Conservation (phyloP, 2,329 filamentous ascomycete species). For the Graphilbum ipis-grandicollis region DNA sequence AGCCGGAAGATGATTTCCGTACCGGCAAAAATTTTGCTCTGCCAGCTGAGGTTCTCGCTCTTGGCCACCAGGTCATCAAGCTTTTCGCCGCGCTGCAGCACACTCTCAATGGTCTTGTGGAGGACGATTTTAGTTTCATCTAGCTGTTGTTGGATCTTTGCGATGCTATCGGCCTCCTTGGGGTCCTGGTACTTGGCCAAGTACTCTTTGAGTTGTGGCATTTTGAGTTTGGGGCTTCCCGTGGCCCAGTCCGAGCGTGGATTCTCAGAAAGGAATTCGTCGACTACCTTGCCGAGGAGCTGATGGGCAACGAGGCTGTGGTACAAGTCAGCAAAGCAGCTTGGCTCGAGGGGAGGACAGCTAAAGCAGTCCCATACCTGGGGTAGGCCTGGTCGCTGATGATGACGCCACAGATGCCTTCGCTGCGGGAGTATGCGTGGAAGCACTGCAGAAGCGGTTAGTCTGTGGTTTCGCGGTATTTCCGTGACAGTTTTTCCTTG, state of each 20-base stretch:
- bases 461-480: too few relatives aligned
- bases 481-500: too few relatives aligned
- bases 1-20: not conserved
- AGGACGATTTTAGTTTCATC: conserved; percentile 96
- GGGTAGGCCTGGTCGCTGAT: conserved; percentile 65
- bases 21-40: conserved; percentile 97
- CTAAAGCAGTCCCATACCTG: too few relatives aligned
- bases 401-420: conserved; percentile 60
- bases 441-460: conserved; percentile 17
- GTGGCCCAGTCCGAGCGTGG: conserved; percentile 44
- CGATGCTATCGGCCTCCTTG: conserved; percentile 71
- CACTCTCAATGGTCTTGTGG: conserved; percentile 89
- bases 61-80: conserved; percentile 87
- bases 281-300: conserved; percentile 69
- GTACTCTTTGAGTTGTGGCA: conserved; percentile 68
- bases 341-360: too few relatives aligned
- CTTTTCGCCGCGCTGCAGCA: conserved; percentile 83
- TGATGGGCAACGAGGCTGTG: conserved; percentile 57
- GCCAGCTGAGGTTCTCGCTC: conserved; percentile 74
- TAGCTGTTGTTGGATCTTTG: conserved; percentile 90
- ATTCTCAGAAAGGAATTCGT: conserved; percentile 69
- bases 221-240: conserved; percentile 12
- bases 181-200: conserved; percentile 65
- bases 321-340: not conserved
- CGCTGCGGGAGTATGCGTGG: conserved; percentile 59